phyloP scores from a whole-genome alignment of 1,284 basidiomycete species.

The Ustilago trichophora region DNA sequence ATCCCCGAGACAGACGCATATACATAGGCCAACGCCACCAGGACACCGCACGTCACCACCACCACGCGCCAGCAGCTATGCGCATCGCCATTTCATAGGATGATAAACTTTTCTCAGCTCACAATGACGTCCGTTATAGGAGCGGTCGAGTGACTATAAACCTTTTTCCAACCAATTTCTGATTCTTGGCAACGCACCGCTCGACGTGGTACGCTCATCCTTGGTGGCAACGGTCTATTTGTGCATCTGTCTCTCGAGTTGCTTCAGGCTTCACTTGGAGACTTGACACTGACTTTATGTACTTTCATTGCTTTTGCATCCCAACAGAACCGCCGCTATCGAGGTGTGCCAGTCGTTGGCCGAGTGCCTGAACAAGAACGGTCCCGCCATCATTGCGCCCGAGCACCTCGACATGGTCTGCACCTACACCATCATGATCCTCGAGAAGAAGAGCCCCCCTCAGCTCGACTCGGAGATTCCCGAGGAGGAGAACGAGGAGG shows the following conservation, averaged over 20 bases:
- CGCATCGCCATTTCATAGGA: conserved; percentile 69
- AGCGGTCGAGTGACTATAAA: conserved; percentile 55
- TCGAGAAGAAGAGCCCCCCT: conserved; percentile 76
- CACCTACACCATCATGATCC: conserved; percentile 70
- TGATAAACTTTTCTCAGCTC: conserved; percentile 83
- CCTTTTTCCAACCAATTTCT: conserved; percentile 46
- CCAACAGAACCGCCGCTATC: conserved; percentile 84
- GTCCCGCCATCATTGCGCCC: conserved; percentile 75
- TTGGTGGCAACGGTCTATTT: conserved; percentile 6
- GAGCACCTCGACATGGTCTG: conserved; percentile 72
- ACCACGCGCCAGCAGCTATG: too few relatives aligned
- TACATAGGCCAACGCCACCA: too few relatives aligned
- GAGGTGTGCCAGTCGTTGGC: conserved; percentile 85
- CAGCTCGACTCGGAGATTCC: conserved; percentile 91
- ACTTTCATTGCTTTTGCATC: neutral
- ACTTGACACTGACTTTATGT: conserved; percentile 23
- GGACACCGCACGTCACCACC: too few relatives aligned
- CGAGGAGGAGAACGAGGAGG: conserved; percentile 77
- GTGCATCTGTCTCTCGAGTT: conserved; percentile 9
- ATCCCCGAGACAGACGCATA: conserved; percentile 13
- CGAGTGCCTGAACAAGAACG: conserved; percentile 88
- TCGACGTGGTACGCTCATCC: neutral
- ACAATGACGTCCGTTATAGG: conserved; percentile 75
- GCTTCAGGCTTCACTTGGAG: too few relatives aligned
- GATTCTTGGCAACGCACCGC: conserved; percentile 26